Conservation (phyloP, 176 grass and related monocot species). For the Rhynchospora breviuscula region DNA sequence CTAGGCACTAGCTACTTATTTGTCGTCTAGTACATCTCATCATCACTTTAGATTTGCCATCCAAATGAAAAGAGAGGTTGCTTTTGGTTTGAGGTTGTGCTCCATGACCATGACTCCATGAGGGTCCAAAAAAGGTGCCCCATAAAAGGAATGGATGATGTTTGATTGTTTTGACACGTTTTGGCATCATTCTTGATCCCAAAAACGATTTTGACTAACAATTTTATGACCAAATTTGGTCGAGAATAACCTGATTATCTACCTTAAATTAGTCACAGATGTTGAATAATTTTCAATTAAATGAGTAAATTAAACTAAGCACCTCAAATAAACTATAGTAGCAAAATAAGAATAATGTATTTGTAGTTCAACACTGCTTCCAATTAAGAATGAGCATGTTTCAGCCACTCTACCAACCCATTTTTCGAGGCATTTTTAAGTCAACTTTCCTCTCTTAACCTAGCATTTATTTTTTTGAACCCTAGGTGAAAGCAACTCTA, state of each 20-base stretch:
- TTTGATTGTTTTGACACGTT: slow-evolving; percentile 18
- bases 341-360: not conserved
- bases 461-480: slow-evolving; percentile 13
- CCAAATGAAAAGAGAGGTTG: not conserved
- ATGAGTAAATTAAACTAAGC: not conserved
- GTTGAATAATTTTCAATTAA: not conserved
- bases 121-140: not conserved
- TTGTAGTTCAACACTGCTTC: not conserved
- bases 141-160: slow-evolving; percentile 10
- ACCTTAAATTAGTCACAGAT: not conserved
- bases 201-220: not conserved
- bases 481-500: not conserved
- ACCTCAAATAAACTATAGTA: not conserved
- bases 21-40: slow-evolving; percentile 3
- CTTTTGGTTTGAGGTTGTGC: not conserved
- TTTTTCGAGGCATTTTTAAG: slow-evolving; percentile 37
- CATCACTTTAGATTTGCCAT: slow-evolving; percentile 8
- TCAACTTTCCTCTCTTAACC: slow-evolving; percentile 41
- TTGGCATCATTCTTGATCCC: slow-evolving; percentile 6
- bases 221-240: not conserved
- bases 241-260: not conserved
- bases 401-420: slow-evolving; percentile 53
- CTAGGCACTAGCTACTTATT: not conserved
- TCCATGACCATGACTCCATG: not conserved
- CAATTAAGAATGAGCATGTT: slow-evolving; percentile 22